A percentile compares a stretch with the other conserved stretches of the same genome.
phyloP scores from a whole-genome alignment of 345 rosid species.

The Sonneratia caseolaris region DNA sequence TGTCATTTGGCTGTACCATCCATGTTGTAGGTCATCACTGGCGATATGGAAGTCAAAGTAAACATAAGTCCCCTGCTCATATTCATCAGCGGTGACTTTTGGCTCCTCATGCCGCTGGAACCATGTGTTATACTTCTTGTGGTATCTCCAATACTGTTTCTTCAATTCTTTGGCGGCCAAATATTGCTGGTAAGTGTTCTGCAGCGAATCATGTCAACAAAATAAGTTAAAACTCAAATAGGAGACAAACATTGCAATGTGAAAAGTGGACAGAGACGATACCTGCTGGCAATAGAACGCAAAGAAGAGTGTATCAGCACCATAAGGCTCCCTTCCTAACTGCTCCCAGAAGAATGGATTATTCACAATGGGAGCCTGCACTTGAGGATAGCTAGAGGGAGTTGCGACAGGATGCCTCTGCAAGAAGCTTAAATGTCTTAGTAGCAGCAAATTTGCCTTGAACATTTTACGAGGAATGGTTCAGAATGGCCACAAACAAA shows the following conservation, averaged over 20 bases:
- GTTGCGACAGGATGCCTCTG: slow-evolving; percentile 81
- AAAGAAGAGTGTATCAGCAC: slow-evolving; percentile 82
- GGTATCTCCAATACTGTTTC: slow-evolving; percentile 98
- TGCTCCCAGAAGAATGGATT: slow-evolving; percentile 87
- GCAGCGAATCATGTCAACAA: slow-evolving; percentile 15
- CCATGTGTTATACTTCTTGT: slow-evolving; percentile 94
- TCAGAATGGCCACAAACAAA: neutral
- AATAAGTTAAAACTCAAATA: neutral
- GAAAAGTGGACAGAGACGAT: slow-evolving; percentile 6
- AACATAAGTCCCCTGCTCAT: slow-evolving; percentile 93
- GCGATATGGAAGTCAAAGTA: slow-evolving; percentile 91
- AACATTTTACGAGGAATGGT: neutral
- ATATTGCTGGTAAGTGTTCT: slow-evolving; percentile 93
- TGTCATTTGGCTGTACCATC: slow-evolving; percentile 49
- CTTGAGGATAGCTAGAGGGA: slow-evolving; percentile 86
- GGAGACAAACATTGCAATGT: neutral
- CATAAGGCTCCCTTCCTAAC: slow-evolving; percentile 41
- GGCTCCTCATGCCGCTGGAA: slow-evolving; percentile 97
- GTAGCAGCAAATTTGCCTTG: neutral
- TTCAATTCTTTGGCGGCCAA: slow-evolving; percentile 93
- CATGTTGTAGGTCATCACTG: slow-evolving; percentile 64
- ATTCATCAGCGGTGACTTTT: slow-evolving; percentile 86
- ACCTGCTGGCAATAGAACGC: slow-evolving; percentile 98
- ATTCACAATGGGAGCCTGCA: slow-evolving; percentile 74
- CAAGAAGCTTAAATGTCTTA: slow-evolving; percentile 9